Percentiles rank a stretch among this genome's conserved stretches.
Conservation (phyloP, 106 monocot species). For the Phalaenopsis aphrodite region DNA sequence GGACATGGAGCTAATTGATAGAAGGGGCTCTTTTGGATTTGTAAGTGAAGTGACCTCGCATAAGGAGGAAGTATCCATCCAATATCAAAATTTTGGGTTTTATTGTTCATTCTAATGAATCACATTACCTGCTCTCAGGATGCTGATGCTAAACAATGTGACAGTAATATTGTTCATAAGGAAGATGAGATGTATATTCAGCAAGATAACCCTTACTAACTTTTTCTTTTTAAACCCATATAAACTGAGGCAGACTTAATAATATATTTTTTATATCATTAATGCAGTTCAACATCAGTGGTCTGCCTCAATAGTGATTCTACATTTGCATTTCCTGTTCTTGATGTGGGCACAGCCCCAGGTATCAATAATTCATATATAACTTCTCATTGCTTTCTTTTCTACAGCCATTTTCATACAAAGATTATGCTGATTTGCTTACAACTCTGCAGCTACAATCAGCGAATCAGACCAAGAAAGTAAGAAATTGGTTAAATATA, state of each 20-base stretch:
- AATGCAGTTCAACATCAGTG: constrained; percentile 13
- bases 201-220: neutral
- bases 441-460: neutral
- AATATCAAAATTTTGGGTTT: neutral
- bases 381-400: neutral
- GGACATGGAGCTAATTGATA: constrained; percentile 8
- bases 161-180: constrained; percentile 7
- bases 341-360: constrained; percentile 5
- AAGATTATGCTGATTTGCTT: neutral
- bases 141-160: constrained; percentile 14
- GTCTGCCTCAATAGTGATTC: neutral
- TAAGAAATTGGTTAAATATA: neutral
- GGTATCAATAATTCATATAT: constrained; percentile 13
- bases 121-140: constrained; percentile 12
- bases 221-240: neutral
- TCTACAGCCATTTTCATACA: neutral
- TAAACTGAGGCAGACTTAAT: neutral
- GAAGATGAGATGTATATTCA: constrained; percentile 31
- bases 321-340: constrained; percentile 31
- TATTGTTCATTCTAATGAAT: neutral
- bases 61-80: neutral
- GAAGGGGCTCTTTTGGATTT: constrained; percentile 31
- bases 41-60: constrained; percentile 10
- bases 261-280: neutral
- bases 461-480: neutral